Percentiles rank a stretch among this genome's conserved stretches.
Evolutionary conservation across 495 filamentous ascomycete species (phyloP).

Genomic region (Penicillium canariense): DNA sequence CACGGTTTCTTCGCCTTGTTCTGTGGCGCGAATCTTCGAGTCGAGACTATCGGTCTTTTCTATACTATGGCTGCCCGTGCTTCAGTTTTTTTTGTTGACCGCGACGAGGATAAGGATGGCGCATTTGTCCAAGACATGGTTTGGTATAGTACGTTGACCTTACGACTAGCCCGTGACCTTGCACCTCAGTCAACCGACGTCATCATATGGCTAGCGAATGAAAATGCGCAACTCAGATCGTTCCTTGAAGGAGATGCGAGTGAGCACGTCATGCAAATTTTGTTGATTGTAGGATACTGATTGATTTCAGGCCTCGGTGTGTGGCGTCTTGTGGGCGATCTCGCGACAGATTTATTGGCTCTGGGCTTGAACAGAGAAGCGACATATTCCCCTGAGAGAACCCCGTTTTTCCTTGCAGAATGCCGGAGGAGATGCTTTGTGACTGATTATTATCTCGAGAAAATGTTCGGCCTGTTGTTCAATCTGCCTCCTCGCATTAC

Average conservation of each 20-base stretch:
- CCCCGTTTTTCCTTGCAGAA: conserved; percentile 22
- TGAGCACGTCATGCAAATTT: conserved; percentile 6
- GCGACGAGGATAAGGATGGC: conserved; percentile 4
- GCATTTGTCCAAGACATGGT: conserved; percentile 16
- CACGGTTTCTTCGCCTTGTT: conserved; percentile 15
- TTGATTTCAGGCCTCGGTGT: conserved; percentile 15
- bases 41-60: conserved; percentile 21
- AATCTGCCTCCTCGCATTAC: conserved; percentile 22
- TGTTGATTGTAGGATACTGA: background rate
- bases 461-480: conserved; percentile 20
- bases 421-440: conserved; percentile 16
- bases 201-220: conserved; percentile 21
- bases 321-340: conserved; percentile 21
- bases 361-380: conserved; percentile 20
- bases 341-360: conserved; percentile 21
- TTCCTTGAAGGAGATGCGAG: conserved; percentile 22
- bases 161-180: conserved; percentile 21
- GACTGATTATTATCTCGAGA: conserved; percentile 21
- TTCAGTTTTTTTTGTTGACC: conserved; percentile 4
- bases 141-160: conserved; percentile 12
- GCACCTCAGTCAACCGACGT: conserved; percentile 18
- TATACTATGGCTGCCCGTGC: conserved; percentile 20
- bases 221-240: conserved; percentile 15
- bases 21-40: conserved; percentile 15
- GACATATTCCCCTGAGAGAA: conserved; percentile 16